phyloP scores from a whole-genome alignment of 139 green algal species.

The Chlamydomonas schloesseri region DNA sequence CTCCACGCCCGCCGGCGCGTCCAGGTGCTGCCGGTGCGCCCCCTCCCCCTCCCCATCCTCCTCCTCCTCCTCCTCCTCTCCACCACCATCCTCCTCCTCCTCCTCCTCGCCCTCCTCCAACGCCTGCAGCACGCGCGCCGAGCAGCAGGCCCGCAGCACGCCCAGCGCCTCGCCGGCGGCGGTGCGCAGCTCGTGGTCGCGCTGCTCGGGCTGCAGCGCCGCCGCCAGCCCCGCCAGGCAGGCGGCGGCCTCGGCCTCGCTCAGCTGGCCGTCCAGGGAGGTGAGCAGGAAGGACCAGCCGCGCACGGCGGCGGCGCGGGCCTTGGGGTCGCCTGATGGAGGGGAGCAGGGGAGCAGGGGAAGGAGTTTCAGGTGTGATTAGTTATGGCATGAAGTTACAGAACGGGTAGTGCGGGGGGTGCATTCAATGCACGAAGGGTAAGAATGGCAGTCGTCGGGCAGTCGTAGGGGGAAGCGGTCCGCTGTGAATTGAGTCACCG shows the following conservation, averaged over 20 bases:
- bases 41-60: not conserved
- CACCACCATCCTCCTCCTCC: constrained; percentile 2
- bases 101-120: constrained; percentile 39
- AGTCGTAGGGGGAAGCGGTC: no score
- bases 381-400: no score
- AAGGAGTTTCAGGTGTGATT: no score
- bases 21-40: not conserved
- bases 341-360: not conserved
- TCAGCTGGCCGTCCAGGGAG: constrained; percentile 52
- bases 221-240: constrained; percentile 54
- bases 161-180: constrained; percentile 78
- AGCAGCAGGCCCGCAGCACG: constrained; percentile 67
- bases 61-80: constrained; percentile 21
- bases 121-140: constrained; percentile 27
- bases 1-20: no score
- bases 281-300: constrained; percentile 80
- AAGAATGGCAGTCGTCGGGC: no score
- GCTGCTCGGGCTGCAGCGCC: constrained; percentile 45
- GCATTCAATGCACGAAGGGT: no score
- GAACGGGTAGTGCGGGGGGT: no score
- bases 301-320: constrained; percentile 60
- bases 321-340: constrained; percentile 11
- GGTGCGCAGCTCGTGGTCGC: constrained; percentile 27
- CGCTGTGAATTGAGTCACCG: no score
- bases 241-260: constrained; percentile 53